phyloP scores from a whole-genome alignment of 2,329 filamentous ascomycete species.

The Trichoderma atroviride region DNA sequence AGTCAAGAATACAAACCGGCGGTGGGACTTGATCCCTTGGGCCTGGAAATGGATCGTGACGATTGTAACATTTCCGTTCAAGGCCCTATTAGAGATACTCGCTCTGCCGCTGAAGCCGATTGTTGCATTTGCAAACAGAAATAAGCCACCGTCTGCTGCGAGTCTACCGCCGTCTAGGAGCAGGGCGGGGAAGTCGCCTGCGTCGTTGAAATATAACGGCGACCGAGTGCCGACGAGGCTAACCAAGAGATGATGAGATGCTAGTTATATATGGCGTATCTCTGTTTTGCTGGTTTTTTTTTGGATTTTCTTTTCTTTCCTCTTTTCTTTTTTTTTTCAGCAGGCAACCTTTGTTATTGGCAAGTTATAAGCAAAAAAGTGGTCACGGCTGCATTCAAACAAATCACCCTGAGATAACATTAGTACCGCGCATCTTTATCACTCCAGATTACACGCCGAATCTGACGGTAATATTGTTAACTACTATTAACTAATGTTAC shows the following conservation, averaged over 20 bases:
- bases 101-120: conserved; percentile 46
- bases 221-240: conserved; percentile 28
- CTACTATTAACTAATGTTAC: neutral
- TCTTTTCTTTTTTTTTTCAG: neutral
- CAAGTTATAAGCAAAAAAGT: neutral
- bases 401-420: neutral
- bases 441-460: neutral
- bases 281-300: too few species aligned
- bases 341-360: neutral
- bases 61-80: conserved; percentile 47
- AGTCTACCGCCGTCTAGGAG: conserved; percentile 7
- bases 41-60: conserved; percentile 42
- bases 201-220: conserved; percentile 23
- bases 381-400: neutral
- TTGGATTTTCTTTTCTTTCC: neutral
- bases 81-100: conserved; percentile 43
- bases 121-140: conserved; percentile 24
- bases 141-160: conserved; percentile 10
- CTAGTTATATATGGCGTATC: neutral
- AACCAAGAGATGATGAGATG: conserved; percentile 25
- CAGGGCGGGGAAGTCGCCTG: conserved; percentile 23
- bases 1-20: conserved; percentile 52
- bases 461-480: neutral
- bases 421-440: neutral
- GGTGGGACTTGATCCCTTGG: conserved; percentile 44